phyloP scores from a whole-genome alignment of 306 rosid genomes.

The Ormosia emarginata region DNA sequence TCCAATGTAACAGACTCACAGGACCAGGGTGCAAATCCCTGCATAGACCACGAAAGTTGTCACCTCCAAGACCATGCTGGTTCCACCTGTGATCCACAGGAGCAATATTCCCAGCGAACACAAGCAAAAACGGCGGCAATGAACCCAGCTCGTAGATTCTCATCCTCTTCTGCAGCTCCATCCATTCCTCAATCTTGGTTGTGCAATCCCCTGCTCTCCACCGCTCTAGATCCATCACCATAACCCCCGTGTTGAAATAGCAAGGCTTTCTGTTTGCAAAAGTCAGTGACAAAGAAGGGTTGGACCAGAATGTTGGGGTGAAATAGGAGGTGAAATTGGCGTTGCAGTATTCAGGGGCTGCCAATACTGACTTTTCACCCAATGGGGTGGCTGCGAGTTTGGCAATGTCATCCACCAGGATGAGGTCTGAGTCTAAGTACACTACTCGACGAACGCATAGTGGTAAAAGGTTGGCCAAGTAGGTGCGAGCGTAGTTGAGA shows the following conservation, averaged over 20 bases:
- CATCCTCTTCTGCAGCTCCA: conserved; percentile 79
- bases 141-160: conserved; percentile 84
- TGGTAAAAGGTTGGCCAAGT: conserved; percentile 60
- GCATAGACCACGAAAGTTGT: conserved; percentile 74
- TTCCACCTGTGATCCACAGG: conserved; percentile 85
- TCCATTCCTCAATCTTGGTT: conserved; percentile 74
- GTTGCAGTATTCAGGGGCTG: conserved; percentile 92
- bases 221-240: conserved; percentile 75
- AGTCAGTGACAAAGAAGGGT: conserved; percentile 61
- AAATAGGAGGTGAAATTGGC: conserved; percentile 84
- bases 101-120: conserved; percentile 70
- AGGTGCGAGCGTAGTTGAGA: conserved; percentile 81
- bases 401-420: conserved; percentile 82
- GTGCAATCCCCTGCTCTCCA: conserved; percentile 75
- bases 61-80: conserved; percentile 89
- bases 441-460: conserved; percentile 67
- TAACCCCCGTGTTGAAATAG: conserved; percentile 90
- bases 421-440: conserved; percentile 82
- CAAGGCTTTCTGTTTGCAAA: conserved; percentile 60
- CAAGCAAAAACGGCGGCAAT: conserved; percentile 73
- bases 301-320: conserved; percentile 74
- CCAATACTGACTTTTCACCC: conserved; percentile 35
- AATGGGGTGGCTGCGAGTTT: conserved; percentile 58
- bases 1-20: conserved; percentile 90
- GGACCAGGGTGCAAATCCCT: conserved; percentile 86